Percentiles rank a stretch among this genome's conserved stretches.
Conservation (phyloP, 2,329 filamentous ascomycete species). For the Zymoseptoria passerinii region DNA sequence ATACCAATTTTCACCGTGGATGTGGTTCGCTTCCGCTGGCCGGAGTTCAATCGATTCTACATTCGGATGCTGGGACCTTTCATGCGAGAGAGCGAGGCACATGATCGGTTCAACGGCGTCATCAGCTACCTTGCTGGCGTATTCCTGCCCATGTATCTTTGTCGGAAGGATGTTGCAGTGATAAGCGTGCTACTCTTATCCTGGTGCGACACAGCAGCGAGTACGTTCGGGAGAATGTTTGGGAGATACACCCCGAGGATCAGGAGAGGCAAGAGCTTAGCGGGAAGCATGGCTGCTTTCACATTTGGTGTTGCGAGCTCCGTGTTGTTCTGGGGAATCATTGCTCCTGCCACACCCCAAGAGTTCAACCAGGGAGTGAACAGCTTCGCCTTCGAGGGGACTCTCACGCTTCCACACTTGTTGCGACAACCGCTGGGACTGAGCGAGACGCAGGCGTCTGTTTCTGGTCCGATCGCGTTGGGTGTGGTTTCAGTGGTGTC, state of each 20-base stretch:
- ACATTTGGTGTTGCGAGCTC: conserved; percentile 75
- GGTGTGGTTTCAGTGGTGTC: conserved; percentile 76
- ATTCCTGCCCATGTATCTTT: conserved; percentile 75
- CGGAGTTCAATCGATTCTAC: conserved; percentile 77
- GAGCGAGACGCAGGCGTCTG: conserved; percentile 48
- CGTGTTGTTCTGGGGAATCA: conserved; percentile 76
- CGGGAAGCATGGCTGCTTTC: conserved; percentile 79
- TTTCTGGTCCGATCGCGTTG: conserved; percentile 65
- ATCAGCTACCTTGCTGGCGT: conserved; percentile 93
- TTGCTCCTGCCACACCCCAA: conserved; percentile 51
- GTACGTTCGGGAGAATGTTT: conserved; percentile 84
- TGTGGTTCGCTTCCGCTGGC: conserved; percentile 71
- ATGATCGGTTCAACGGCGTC: conserved; percentile 83
- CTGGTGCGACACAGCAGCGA: conserved; percentile 97
- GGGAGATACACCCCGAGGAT: conserved; percentile 82
- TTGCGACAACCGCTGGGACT: conserved; percentile 55
- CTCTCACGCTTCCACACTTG: conserved; percentile 58
- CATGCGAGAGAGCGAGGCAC: conserved; percentile 93
- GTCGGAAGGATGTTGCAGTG: conserved; percentile 87
- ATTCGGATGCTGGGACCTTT: conserved; percentile 76
- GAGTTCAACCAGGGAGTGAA: conserved; percentile 38
- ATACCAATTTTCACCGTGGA: conserved; percentile 79
- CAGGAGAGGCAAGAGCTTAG: conserved; percentile 80
- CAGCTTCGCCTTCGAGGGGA: conserved; percentile 73
- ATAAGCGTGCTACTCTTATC: conserved; percentile 83